These are phyloP conservation scores for Quercus wislizeni DNA, from an alignment of 306 rosid genomes.

Conservation along the genomic window DNA sequence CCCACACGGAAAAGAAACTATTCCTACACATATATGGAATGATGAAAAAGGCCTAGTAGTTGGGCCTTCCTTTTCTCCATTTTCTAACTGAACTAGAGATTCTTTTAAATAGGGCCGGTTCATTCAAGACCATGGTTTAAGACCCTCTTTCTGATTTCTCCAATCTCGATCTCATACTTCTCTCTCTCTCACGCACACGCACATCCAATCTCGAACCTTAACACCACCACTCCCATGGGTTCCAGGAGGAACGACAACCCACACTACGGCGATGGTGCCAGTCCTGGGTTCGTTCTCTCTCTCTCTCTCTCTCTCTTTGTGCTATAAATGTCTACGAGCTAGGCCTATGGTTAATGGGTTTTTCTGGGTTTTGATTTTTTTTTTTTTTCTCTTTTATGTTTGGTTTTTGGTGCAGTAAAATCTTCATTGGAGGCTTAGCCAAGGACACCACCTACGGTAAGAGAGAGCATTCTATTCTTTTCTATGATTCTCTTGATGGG, in stretches of 20 bases:
- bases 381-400: background rate
- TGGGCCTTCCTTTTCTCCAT: too few species aligned
- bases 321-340: background rate
- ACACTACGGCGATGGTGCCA: slow-evolving; percentile 79
- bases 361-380: background rate
- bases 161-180: too few species aligned
- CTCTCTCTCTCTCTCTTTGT: background rate
- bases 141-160: too few species aligned
- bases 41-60: too few species aligned
- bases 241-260: slow-evolving; percentile 65
- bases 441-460: slow-evolving; percentile 77
- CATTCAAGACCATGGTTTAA: too few species aligned
- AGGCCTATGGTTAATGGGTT: background rate
- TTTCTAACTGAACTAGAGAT: too few species aligned
- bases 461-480: background rate
- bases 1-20: too few species aligned
- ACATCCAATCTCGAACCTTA: background rate
- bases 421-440: slow-evolving; percentile 93
- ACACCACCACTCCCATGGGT: slow-evolving; percentile 33
- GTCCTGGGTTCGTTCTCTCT: slow-evolving; percentile 69
- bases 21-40: too few species aligned
- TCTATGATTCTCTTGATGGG: background rate
- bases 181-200: too few species aligned
- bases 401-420: slow-evolving; percentile 55
- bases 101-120: too few species aligned